Evolutionary conservation across 345 rosid genomes (phyloP).

Genomic region (Hypericum androsaemum): DNA sequence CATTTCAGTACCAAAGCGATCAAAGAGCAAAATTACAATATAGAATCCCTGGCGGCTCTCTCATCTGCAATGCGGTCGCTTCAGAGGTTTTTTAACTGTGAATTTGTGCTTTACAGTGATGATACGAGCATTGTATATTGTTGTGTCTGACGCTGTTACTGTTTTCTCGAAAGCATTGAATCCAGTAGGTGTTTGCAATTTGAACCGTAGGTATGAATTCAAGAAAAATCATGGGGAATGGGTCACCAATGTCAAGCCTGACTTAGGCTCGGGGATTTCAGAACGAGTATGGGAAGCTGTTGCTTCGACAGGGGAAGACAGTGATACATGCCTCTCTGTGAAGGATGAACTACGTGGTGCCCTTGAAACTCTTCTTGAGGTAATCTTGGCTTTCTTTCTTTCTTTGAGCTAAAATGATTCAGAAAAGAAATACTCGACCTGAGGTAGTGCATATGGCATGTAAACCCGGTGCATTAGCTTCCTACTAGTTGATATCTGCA

Average conservation of each 20-base stretch:
- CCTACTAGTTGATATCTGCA: too few relatives aligned
- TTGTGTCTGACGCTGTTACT: neutral
- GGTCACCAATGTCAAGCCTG: constrained; percentile 54
- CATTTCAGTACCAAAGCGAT: constrained; percentile 41
- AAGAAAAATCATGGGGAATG: constrained; percentile 74
- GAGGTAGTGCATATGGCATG: too few relatives aligned
- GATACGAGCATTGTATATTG: neutral
- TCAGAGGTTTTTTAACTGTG: constrained; percentile 37
- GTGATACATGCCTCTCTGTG: constrained; percentile 35
- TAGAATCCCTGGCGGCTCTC: constrained; percentile 69
- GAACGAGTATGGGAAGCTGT: constrained; percentile 60
- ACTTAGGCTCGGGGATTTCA: constrained; percentile 61
- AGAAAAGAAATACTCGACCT: too few relatives aligned
- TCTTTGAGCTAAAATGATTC: neutral
- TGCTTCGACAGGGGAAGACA: constrained; percentile 32
- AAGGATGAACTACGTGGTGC: constrained; percentile 45
- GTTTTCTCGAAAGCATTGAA: neutral
- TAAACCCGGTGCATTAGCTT: too few relatives aligned
- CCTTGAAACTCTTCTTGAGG: constrained; percentile 62
- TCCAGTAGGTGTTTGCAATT: constrained; percentile 1
- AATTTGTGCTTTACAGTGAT: constrained; percentile 1
- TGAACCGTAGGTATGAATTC: constrained; percentile 57
- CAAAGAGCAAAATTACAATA: constrained; percentile 25
- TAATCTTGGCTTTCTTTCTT: constrained; percentile 20
- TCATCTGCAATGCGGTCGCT: constrained; percentile 63